Conservation (phyloP, 1,284 basidiomycete genomes). For the Heterobasidion irregulare region DNA sequence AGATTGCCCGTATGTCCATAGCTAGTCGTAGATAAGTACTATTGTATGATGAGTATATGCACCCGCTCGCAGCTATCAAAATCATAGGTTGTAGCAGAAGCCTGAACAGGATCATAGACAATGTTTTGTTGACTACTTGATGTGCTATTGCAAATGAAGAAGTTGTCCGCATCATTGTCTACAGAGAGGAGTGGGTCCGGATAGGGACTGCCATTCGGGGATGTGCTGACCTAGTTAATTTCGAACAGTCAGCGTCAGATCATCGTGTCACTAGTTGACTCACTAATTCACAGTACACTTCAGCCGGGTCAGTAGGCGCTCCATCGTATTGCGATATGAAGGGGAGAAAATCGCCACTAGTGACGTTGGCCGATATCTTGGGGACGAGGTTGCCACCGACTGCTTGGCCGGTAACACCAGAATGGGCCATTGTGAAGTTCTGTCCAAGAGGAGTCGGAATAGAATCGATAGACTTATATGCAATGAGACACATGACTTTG, state of each 20-base stretch:
- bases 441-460: neutral
- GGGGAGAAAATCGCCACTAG: neutral
- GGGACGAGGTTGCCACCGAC: neutral
- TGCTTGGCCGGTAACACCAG: neutral
- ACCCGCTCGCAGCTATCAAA: neutral
- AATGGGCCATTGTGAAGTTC: slow-evolving; percentile 1
- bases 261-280: neutral
- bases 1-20: too few relatives aligned
- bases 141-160: slow-evolving; percentile 1
- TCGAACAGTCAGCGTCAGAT: neutral
- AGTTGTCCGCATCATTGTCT: neutral
- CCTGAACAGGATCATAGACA: neutral
- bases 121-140: neutral
- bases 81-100: neutral
- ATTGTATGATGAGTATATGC: slow-evolving; percentile 2
- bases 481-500: neutral
- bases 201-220: slow-evolving; percentile 1
- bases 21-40: neutral
- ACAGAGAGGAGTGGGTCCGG: slow-evolving; percentile 1
- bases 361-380: neutral
- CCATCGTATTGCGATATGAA: neutral
- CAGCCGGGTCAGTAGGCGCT: neutral
- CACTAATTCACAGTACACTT: slow-evolving; percentile 3
- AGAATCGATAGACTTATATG: neutral
- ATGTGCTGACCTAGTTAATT: neutral